These are phyloP conservation scores for Mercurialis annua DNA, from an alignment of 345 rosid species.

Conservation along the genomic window DNA sequence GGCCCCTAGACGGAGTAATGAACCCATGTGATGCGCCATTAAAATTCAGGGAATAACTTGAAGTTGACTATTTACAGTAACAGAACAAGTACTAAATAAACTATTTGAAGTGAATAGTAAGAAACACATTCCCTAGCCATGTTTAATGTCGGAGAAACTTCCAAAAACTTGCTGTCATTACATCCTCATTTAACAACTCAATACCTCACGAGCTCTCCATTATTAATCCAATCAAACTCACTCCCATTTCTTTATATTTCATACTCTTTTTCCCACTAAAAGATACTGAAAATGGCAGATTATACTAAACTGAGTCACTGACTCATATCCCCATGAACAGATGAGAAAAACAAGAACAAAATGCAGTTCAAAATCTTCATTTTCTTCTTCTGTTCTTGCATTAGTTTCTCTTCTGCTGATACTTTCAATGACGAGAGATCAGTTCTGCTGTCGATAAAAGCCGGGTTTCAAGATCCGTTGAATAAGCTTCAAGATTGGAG, in stretches of 20 bases:
- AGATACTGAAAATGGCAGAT: conserved; percentile 29
- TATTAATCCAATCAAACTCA: conserved; percentile 18
- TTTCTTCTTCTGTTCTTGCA: conserved; percentile 43
- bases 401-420: conserved; percentile 37
- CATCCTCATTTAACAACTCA: conserved; percentile 48
- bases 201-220: conserved; percentile 49
- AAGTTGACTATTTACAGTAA: conserved; percentile 26
- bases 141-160: conserved; percentile 63
- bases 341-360: conserved; percentile 25
- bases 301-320: conserved; percentile 23
- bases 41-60: no score
- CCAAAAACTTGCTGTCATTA: conserved; percentile 47
- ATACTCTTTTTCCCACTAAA: conserved; percentile 8
- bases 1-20: no score
- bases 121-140: conserved; percentile 57
- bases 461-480: conserved; percentile 57
- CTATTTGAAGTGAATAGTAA: conserved; percentile 21
- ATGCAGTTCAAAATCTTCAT: conserved; percentile 33
- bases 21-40: no score
- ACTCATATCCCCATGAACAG: conserved; percentile 4
- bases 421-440: conserved; percentile 41
- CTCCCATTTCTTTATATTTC: conserved; percentile 13
- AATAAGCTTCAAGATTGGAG: conserved; percentile 68
- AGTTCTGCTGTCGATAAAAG: conserved; percentile 55
- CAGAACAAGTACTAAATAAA: conserved; percentile 30